These are phyloP conservation scores for Saccharomycopsis amapae DNA, from an alignment of 805 yeast species.

Conservation along the genomic window DNA sequence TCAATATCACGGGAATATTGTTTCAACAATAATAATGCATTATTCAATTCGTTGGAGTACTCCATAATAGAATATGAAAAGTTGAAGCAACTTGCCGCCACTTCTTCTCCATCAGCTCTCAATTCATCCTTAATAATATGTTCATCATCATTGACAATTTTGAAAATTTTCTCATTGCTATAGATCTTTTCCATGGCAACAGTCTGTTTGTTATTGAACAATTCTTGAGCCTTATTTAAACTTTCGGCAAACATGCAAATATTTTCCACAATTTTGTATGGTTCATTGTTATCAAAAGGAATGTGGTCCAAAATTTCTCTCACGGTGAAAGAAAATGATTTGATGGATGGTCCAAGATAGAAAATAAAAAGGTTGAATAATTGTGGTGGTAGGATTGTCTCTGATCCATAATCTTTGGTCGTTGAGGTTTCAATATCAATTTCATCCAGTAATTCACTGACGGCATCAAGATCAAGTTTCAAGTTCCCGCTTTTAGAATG, in stretches of 20 bases:
- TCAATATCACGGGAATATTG: constrained; percentile 28
- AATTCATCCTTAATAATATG: not conserved
- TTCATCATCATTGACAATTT: constrained; percentile 2
- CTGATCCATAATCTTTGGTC: too few species aligned
- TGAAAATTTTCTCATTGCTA: constrained; percentile 22
- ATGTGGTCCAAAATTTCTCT: constrained; percentile 52
- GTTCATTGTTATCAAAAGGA: constrained; percentile 40
- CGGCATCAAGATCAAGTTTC: not conserved
- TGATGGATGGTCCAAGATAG: constrained; percentile 66
- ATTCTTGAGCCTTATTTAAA: constrained; percentile 42
- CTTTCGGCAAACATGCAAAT: constrained; percentile 41
- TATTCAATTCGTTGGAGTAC: constrained; percentile 50
- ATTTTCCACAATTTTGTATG: constrained; percentile 31
- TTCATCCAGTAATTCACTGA: not conserved
- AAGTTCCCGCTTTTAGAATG: not conserved
- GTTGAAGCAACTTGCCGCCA: constrained; percentile 79
- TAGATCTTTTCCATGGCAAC: constrained; percentile 54
- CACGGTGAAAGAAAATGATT: constrained; percentile 57
- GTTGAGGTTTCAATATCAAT: not conserved
- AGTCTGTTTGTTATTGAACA: constrained; percentile 51
- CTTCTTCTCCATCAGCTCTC: constrained; percentile 61
- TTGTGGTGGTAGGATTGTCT: constrained; percentile 30
- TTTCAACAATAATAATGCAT: constrained; percentile 39
- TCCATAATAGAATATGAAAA: constrained; percentile 60
- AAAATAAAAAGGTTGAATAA: constrained; percentile 60